Evolutionary conservation across 169 alveolate genomes (phyloP).

Genomic region (Eimeria acervulina): DNA sequence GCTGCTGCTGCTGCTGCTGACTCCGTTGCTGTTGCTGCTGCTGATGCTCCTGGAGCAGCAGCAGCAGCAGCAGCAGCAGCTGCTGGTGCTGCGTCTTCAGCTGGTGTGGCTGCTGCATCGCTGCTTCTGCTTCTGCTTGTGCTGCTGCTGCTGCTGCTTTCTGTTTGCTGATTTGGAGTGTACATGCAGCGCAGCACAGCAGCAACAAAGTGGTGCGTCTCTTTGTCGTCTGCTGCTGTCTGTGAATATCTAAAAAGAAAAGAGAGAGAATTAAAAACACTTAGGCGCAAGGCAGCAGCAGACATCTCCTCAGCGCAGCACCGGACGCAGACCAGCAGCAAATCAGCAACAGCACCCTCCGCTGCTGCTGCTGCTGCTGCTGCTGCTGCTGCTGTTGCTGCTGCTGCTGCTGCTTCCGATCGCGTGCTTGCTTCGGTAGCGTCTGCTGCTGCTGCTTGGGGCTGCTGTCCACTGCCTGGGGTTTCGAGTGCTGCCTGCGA

Average conservation of each 20-base stretch:
- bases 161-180: not conserved
- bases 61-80: not conserved
- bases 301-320: not conserved
- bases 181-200: not conserved
- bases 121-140: not conserved
- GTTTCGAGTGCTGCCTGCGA: not conserved
- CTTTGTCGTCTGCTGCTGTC: not conserved
- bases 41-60: not conserved
- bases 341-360: not conserved
- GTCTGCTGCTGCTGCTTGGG: not conserved
- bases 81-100: not conserved
- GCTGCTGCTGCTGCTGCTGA: constrained; percentile 28
- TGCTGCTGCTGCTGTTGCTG: too few species aligned
- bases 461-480: not conserved
- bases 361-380: too few species aligned
- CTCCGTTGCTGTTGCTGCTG: not conserved
- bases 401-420: not conserved
- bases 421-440: not conserved
- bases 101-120: not conserved
- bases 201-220: not conserved
- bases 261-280: not conserved
- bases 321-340: not conserved
- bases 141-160: not conserved
- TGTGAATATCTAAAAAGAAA: not conserved
- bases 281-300: not conserved